A percentile compares a stretch with the other conserved stretches of the same genome.
phyloP scores from a whole-genome alignment of 495 filamentous ascomycete genomes.

The Viridothelium virens region DNA sequence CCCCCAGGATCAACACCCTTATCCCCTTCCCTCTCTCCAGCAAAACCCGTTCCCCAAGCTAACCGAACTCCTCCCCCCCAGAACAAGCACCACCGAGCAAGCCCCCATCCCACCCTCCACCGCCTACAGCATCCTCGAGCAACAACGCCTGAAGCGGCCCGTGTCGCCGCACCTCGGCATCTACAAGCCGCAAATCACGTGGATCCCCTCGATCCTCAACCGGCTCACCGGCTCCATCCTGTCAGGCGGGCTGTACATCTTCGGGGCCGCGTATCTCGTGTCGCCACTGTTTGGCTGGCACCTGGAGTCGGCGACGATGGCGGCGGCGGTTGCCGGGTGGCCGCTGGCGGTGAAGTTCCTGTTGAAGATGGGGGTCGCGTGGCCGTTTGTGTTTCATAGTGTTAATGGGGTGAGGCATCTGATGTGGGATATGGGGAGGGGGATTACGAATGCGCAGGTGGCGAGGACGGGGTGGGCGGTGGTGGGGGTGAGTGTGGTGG shows the following conservation, averaged over 20 bases:
- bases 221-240: constrained; percentile 72
- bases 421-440: constrained; percentile 67
- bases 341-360: constrained; percentile 59
- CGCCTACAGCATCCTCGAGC: constrained; percentile 62
- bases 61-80: constrained; percentile 20
- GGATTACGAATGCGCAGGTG: constrained; percentile 62
- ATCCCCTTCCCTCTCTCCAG: constrained; percentile 15
- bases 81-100: constrained; percentile 51
- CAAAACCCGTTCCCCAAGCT: constrained; percentile 10
- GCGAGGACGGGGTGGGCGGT: constrained; percentile 67
- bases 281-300: constrained; percentile 77
- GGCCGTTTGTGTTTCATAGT: constrained; percentile 81
- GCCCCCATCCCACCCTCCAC: constrained; percentile 48
- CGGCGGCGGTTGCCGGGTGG: constrained; percentile 66
- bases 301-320: constrained; percentile 70
- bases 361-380: constrained; percentile 64
- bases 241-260: constrained; percentile 73
- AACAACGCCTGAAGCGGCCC: constrained; percentile 78
- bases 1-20: not conserved
- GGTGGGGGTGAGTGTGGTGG: constrained; percentile 57
- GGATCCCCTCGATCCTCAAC: constrained; percentile 64
- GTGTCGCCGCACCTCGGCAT: constrained; percentile 80
- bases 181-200: constrained; percentile 86
- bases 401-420: constrained; percentile 89
- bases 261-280: constrained; percentile 72